A percentile compares a stretch with the other conserved stretches of the same genome.
phyloP scores from a whole-genome alignment of 179 eudicot genomes.

The Silene vulgaris region DNA sequence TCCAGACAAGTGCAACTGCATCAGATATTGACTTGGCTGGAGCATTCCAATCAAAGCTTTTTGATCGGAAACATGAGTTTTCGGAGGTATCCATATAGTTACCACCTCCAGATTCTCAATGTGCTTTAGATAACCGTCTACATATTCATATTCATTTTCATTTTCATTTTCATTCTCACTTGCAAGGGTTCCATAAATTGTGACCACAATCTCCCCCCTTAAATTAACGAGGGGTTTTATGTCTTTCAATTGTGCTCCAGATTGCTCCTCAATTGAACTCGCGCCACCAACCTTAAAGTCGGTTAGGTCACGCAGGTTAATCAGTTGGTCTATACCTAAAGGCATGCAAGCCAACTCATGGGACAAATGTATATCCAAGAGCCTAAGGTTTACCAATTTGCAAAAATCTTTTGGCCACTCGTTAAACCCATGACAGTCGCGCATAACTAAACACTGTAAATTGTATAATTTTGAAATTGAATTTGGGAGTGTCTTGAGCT shows the following conservation, averaged over 20 bases:
- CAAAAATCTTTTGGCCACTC: constrained; percentile 11
- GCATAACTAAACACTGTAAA: constrained; percentile 7
- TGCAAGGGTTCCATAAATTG: background rate
- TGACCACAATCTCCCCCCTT: background rate
- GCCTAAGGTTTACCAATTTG: constrained; percentile 16
- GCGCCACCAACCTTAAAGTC: background rate
- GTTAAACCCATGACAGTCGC: background rate
- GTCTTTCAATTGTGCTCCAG: constrained; percentile 1
- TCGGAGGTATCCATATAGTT: background rate
- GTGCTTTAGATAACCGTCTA: background rate
- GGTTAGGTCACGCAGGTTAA: background rate
- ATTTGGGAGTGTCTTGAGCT: constrained; percentile 3
- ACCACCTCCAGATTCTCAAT: background rate
- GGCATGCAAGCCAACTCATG: background rate
- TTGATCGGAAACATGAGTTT: no score
- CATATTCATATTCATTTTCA: background rate
- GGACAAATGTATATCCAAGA: background rate
- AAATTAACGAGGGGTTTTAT: constrained; percentile 11
- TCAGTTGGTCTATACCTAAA: constrained; percentile 10
- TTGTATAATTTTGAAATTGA: background rate
- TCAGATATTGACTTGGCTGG: constrained; percentile 6
- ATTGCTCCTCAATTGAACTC: background rate
- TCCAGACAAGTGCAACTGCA: background rate
- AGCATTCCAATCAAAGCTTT: background rate
- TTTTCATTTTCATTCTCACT: background rate